Evolutionary conservation across 202 grass and related monocot genomes (phyloP).

Genomic region (Elaeis oleifera): DNA sequence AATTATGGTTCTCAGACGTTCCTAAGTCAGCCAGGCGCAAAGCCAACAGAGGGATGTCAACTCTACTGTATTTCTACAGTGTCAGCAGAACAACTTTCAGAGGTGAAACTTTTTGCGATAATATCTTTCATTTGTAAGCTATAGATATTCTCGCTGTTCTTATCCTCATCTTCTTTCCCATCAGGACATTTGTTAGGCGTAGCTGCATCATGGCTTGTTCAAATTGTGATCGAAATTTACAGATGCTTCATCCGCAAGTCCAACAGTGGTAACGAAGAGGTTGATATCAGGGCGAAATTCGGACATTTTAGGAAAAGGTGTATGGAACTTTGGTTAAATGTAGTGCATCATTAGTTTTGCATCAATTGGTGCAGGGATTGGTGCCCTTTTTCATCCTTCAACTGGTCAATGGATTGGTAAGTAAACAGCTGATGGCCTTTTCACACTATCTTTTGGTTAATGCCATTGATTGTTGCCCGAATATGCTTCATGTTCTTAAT

Average conservation of each 20-base stretch:
- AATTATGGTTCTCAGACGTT: constrained; percentile 47
- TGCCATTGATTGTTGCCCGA: too few relatives aligned
- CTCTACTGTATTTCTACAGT: constrained; percentile 49
- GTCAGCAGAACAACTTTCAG: constrained; percentile 82
- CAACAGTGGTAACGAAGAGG: constrained; percentile 28
- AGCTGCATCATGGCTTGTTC: constrained; percentile 83
- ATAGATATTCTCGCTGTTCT: constrained; percentile 8
- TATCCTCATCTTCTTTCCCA: constrained; percentile 13
- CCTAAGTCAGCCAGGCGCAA: constrained; percentile 79
- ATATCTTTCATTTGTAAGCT: not conserved
- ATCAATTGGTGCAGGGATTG: constrained; percentile 73
- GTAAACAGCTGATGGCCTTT: constrained; percentile 19
- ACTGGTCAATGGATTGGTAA: constrained; percentile 93
- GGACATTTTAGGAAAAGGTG: constrained; percentile 65
- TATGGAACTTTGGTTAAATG: constrained; percentile 68
- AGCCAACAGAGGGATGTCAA: constrained; percentile 57
- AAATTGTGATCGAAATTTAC: constrained; percentile 65
- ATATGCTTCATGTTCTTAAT: too few relatives aligned
- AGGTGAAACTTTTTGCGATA: constrained; percentile 30
- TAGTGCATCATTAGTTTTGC: constrained; percentile 81
- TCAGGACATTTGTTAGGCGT: constrained; percentile 80
- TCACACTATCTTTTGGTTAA: not conserved
- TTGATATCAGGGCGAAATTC: constrained; percentile 41
- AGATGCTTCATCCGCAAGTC: constrained; percentile 64
- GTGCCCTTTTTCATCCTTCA: constrained; percentile 68